These are phyloP conservation scores for Hypseocharis bilobata DNA, from an alignment of 441 rosid species.

Conservation along the genomic window DNA sequence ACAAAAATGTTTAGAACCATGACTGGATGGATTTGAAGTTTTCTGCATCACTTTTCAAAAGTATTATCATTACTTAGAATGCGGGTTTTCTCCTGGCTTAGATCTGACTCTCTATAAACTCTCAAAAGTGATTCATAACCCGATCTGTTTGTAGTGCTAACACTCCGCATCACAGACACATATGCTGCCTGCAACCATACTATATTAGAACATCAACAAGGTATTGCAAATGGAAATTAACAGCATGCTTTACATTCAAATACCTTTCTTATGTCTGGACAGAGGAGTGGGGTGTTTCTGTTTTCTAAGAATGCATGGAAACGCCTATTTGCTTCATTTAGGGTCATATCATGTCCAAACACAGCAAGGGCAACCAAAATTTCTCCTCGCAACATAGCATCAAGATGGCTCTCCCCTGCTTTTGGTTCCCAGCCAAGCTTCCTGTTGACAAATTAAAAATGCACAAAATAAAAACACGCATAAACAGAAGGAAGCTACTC, in stretches of 20 bases:
- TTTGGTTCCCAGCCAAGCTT: slow-evolving; percentile 86
- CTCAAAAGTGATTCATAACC: slow-evolving; percentile 68
- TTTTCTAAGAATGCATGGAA: slow-evolving; percentile 65
- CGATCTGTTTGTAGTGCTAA: slow-evolving; percentile 46
- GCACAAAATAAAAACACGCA: slow-evolving; percentile 5
- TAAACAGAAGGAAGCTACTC: not conserved
- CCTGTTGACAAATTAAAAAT: slow-evolving; percentile 30
- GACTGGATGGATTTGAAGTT: not conserved
- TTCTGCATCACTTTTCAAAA: not conserved
- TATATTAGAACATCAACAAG: slow-evolving; percentile 14
- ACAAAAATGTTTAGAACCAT: slow-evolving; percentile 8
- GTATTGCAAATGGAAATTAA: not conserved
- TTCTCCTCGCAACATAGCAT: slow-evolving; percentile 90
- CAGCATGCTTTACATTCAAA: slow-evolving; percentile 3
- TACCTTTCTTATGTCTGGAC: slow-evolving; percentile 87
- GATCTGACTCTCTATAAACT: slow-evolving; percentile 81
- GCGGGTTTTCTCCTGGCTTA: slow-evolving; percentile 88
- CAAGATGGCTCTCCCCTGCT: slow-evolving; percentile 81
- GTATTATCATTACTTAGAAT: slow-evolving; percentile 46
- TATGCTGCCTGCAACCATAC: slow-evolving; percentile 65
- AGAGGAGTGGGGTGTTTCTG: slow-evolving; percentile 69
- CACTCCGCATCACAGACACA: slow-evolving; percentile 76
- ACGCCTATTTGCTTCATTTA: slow-evolving; percentile 57
- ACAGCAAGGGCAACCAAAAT: slow-evolving; percentile 63
- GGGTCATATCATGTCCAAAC: slow-evolving; percentile 60